A percentile compares a stretch with the other conserved stretches of the same genome.
These are phyloP conservation scores for Erodium texanum DNA, from an alignment of 441 rosid genomes.

Conservation along the genomic window DNA sequence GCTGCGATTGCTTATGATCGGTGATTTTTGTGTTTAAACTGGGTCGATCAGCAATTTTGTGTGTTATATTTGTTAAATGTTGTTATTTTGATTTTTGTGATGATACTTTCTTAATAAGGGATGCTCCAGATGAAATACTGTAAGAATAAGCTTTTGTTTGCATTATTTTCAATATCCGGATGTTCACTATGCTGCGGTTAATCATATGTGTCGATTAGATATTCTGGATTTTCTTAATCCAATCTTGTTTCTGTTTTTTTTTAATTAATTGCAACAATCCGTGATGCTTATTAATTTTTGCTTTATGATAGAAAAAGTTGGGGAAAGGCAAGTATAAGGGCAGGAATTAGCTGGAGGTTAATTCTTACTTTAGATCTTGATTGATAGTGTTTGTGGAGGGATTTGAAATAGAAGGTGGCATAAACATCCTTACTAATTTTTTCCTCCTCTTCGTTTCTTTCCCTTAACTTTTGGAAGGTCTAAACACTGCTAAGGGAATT, in stretches of 20 bases:
- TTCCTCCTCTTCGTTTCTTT: neutral
- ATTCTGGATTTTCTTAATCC: slow-evolving; percentile 3
- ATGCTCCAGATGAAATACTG: neutral
- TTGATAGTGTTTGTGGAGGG: neutral
- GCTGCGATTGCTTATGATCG: slow-evolving; percentile 7
- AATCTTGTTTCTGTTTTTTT: neutral
- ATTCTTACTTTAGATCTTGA: neutral
- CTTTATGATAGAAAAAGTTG: neutral
- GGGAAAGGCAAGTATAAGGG: neutral
- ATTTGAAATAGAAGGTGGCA: neutral
- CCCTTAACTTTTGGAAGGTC: slow-evolving; percentile 9
- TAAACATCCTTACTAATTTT: neutral
- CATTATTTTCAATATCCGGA: neutral
- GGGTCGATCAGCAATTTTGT: neutral
- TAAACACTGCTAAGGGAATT: neutral
- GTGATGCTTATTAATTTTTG: neutral
- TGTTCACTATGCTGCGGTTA: neutral
- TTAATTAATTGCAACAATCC: neutral
- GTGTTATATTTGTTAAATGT: neutral
- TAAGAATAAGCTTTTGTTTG: neutral
- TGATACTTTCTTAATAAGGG: neutral
- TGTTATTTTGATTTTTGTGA: neutral
- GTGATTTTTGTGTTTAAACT: neutral
- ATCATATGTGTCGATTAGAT: neutral
- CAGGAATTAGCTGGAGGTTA: neutral